Evolutionary conservation across 2,329 filamentous ascomycete species (phyloP), one percentile per base, ranked within the genome.

Genomic region (Bipolaris bicolor): DNA sequence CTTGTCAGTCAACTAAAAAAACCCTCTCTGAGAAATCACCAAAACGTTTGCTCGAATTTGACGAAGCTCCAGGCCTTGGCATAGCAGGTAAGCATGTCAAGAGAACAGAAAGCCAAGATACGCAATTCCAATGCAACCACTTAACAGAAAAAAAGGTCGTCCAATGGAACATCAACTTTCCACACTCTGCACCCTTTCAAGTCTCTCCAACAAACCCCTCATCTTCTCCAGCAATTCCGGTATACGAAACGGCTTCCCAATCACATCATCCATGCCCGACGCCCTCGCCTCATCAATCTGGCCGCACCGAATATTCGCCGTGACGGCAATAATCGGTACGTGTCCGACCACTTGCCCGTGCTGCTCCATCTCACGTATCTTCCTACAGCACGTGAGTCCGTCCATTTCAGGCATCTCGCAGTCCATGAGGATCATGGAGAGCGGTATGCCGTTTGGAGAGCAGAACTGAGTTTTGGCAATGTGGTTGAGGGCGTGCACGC

Each of bases 351-450:
- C 31, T 5, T 58, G 51, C 3, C 65, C 64, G 2, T 47, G 55
- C 6, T 7, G 44, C 43, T 73, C 58, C 70, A 76, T 71, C 10
- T 70, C 65, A 2, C 75, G 64, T 22, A 77, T 75, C n/a, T 64
- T 63, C 7, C 58, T 61, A 10, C 70, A 67, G 40, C 73, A 76
- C 3, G 68, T 68, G 7, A 77, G 55, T 1, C 75, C 75, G 49
- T 76, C 69, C 75, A 77, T 77, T 33, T 74, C 67, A 2, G 75
- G 75, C 75, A 77, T 77, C 36, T 77, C 75, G 15, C 72, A 64
- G 46, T 77, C 75, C 66, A 76, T 72, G 5, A 77, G 68, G 20
- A 77, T 64, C 13, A 77, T 57, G 1, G 68, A 67, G 7, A 77
- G 63, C 1, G 68, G 69, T 1, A 58, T 44, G 9, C 62, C 64